Percentiles rank a stretch among this genome's conserved stretches.
Evolutionary conservation across 2,329 filamentous ascomycete genomes (phyloP).

Genomic region (Scorias spongiosa): DNA sequence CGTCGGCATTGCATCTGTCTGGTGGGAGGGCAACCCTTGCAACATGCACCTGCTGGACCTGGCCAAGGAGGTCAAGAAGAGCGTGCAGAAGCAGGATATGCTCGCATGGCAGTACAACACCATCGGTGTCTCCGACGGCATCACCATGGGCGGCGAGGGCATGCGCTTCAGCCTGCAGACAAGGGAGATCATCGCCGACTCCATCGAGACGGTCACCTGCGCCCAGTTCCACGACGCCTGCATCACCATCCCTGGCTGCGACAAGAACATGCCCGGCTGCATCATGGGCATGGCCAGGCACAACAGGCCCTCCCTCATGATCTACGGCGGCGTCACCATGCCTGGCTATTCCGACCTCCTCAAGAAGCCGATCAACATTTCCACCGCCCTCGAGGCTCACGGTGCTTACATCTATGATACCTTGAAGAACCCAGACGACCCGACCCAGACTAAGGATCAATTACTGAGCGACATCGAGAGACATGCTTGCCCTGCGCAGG

Average conservation of each 20-base stretch:
- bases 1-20: conserved; percentile 79
- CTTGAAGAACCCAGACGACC: conserved; percentile 53
- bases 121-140: conserved; percentile 71
- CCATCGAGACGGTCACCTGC: conserved; percentile 82
- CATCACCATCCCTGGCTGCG: conserved; percentile 83
- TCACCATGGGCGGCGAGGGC: conserved; percentile 90
- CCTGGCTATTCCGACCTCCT: conserved; percentile 70
- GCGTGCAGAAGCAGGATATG: conserved; percentile 70
- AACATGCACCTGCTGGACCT: conserved; percentile 68
- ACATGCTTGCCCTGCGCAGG: conserved; percentile 62
- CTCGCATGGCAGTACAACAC: conserved; percentile 92
- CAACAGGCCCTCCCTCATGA: conserved; percentile 86
- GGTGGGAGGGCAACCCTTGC: conserved; percentile 97
- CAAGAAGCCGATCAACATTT: conserved; percentile 67
- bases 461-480: conserved; percentile 72
- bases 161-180: conserved; percentile 91
- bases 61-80: conserved; percentile 72
- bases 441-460: conserved; percentile 55
- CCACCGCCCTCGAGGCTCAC: conserved; percentile 73
- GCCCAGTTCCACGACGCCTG: conserved; percentile 88
- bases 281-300: conserved; percentile 75
- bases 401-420: conserved; percentile 69
- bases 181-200: conserved; percentile 85
- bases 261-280: conserved; percentile 95
- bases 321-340: conserved; percentile 83